Base-by-base conservation (phyloP, 208 protist genomes). In the Trypanosomatidae sp. region DNA sequence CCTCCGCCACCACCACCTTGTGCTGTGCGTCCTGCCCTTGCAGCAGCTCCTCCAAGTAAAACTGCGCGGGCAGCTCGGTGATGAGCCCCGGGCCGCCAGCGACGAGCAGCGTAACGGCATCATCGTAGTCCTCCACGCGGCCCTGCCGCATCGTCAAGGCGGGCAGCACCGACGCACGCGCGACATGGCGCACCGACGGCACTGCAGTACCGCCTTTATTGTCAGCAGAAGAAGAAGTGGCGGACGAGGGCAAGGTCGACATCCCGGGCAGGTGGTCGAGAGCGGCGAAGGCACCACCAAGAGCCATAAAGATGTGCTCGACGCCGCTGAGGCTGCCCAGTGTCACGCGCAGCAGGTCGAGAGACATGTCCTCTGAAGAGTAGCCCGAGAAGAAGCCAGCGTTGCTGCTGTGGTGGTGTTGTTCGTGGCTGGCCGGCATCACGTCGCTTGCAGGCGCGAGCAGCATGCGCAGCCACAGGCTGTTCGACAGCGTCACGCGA, bases 121-220 rank as follows among this genome's bases (percentile, higher is more conserved):
- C 89, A 65, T 98, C 94, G 78, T 96, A 97, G 74, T 98, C 94
- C 79, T 98, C 91, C 33, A 97, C 76, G 13, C 90, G 79, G 25
- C 94, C 94, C 17, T 80, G 74, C 19, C 92, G 92, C 17, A 96
- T 71, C 44, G 73, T 62, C 17, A 96, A 80, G 22, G 84, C 74
- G 10, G 85, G 82, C 17, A 94, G 33, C 22, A 95, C 66, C 17
- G 39, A 17, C 3, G 58, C 66, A 5, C 87, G 82, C 1, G 69
- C 33, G 25, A 92, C 69, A 76, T 88, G 79, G 9, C 81, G 71
- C 6, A 95, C 15, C 19, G 53, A 65, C 43, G 22, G 28, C 36
- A 39, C 30, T 49, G 19, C 39, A 15, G 28, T 1, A 22, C 49
- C 17, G 3, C 69, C 36, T n/a, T n/a, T n/a, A n/a, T n/a, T n/a